Base-by-base conservation (phyloP, 2,329 filamentous ascomycete species). In the Sclerotinia spermophila region DNA sequence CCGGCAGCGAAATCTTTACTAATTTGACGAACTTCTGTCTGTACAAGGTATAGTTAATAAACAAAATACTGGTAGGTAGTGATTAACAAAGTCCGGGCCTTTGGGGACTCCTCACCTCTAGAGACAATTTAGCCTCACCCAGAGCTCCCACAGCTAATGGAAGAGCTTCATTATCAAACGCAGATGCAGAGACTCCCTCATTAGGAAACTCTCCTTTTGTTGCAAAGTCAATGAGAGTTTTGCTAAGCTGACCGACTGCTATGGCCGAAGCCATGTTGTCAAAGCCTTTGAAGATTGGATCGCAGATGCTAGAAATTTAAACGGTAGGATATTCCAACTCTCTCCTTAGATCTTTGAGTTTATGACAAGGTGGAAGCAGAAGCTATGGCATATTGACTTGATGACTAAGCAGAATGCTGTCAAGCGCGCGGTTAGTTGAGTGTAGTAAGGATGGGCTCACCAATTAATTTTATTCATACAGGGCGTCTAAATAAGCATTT, bases 1-100 rank as follows among this genome's bases (percentile, higher is more conserved):
- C 96, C 91, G 53, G 90, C 87, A 70, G 90, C 91, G 27, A 89
- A 91, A 74, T 93, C 89, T 78, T 89, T 87, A 80, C 94, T 96
- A 73, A 96, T 87, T 33, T 83, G 81, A 74, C 90, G 90, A 71
- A 98, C 91, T 76, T 96, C 90, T 40, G 67, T 72, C 77, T 79
- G 44, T 5, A 65, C 59, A 4, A 35, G 38, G 8, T 38, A 44
- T 51, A 58, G 33, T 76, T 62, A 76, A 68, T 48, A 30, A 24
- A 55, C 2, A 40, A 42, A 69, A 24, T 17, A 58, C 27, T 24
- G 30, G 11, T 4, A 8, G 5, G 33, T 38, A 30, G 33, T 65
- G 24, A 24, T 55, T n/a, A 21, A 35, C 48, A 58, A 30, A 17
- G n/a, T 24, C 27, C 40, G 24, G 15, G 10, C 10, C 24, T 62